Evolutionary conservation across 1,284 basidiomycete genomes (phyloP).

Genomic region (Moesziomyces parantarcticus): DNA sequence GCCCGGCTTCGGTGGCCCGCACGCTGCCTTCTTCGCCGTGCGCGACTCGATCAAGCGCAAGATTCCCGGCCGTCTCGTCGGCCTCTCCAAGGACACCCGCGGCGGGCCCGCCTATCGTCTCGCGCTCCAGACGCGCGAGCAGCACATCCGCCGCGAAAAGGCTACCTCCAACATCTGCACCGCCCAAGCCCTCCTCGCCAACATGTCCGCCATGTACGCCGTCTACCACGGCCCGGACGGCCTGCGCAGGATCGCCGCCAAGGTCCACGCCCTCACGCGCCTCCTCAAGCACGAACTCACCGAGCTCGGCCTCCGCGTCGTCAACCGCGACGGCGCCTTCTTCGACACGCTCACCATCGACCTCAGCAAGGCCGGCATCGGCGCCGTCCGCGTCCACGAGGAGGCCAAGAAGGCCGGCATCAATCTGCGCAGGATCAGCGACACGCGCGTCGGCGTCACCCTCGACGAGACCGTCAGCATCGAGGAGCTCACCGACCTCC

Average conservation of each 20-base stretch:
- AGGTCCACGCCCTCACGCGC: conserved; percentile 88
- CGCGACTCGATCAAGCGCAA: conserved; percentile 92
- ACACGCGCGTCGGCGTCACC: conserved; percentile 83
- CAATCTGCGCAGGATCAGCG: conserved; percentile 86
- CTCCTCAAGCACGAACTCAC: conserved; percentile 80
- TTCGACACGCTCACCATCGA: conserved; percentile 96
- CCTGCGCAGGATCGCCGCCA: conserved; percentile 84
- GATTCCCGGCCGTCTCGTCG: conserved; percentile 95
- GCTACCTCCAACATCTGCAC: conserved; percentile 68
- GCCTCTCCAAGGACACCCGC: conserved; percentile 83
- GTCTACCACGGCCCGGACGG: conserved; percentile 95
- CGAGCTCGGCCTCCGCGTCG: conserved; percentile 76
- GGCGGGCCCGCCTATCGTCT: conserved; percentile 91
- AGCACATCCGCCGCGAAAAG: conserved; percentile 68
- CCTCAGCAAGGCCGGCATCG: conserved; percentile 74
- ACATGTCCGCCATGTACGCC: conserved; percentile 70
- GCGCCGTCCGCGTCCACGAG: conserved; percentile 78
- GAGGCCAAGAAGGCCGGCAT: conserved; percentile 77
- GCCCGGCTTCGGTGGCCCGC: conserved; percentile 69
- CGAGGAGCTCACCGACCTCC: conserved; percentile 75
- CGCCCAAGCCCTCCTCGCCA: conserved; percentile 65
- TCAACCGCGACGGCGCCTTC: conserved; percentile 74
- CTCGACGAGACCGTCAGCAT: conserved; percentile 88
- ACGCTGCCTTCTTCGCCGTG: conserved; percentile 93
- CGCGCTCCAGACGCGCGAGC: conserved; percentile 77